Evolutionary conservation across 179 eudicot genomes (phyloP).

Genomic region (Camellia oleifera): DNA sequence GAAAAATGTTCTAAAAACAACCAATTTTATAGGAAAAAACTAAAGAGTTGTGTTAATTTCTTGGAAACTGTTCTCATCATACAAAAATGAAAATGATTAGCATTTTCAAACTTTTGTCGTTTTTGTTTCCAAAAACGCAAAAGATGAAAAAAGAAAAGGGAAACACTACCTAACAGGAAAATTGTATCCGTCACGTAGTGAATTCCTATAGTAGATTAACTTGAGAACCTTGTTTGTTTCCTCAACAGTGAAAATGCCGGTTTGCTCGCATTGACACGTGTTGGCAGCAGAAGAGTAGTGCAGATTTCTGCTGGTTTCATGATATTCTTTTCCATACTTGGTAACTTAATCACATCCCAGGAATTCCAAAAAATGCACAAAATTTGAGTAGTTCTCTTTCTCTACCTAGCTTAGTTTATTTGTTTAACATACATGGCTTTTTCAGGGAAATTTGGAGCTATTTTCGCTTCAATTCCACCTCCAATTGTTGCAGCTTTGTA

Average conservation of each 20-base stretch:
- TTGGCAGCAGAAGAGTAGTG: conserved; percentile 89
- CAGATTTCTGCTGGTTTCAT: conserved; percentile 93
- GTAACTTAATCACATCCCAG: conserved; percentile 24
- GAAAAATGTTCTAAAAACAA: too few species aligned
- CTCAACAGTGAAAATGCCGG: conserved; percentile 89
- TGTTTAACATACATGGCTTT: neutral
- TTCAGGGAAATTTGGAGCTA: conserved; percentile 95
- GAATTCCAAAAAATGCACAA: neutral
- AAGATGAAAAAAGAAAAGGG: too few species aligned
- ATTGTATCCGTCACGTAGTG: neutral
- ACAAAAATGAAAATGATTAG: too few species aligned
- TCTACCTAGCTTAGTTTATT: neutral
- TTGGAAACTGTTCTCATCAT: too few species aligned
- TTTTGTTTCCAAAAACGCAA: too few species aligned
- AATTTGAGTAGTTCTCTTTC: neutral
- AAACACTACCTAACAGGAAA: too few species aligned
- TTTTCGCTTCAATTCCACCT: conserved; percentile 92
- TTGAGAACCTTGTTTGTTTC: neutral
- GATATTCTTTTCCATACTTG: conserved; percentile 88
- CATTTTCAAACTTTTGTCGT: too few species aligned
- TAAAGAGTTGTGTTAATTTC: too few species aligned
- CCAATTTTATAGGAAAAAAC: too few species aligned
- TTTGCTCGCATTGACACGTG: conserved; percentile 75
- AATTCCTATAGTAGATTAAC: neutral
- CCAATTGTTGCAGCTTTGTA: conserved; percentile 91